phyloP scores from a whole-genome alignment of 148 eudicot genomes.

The Diospyros kaki region DNA sequence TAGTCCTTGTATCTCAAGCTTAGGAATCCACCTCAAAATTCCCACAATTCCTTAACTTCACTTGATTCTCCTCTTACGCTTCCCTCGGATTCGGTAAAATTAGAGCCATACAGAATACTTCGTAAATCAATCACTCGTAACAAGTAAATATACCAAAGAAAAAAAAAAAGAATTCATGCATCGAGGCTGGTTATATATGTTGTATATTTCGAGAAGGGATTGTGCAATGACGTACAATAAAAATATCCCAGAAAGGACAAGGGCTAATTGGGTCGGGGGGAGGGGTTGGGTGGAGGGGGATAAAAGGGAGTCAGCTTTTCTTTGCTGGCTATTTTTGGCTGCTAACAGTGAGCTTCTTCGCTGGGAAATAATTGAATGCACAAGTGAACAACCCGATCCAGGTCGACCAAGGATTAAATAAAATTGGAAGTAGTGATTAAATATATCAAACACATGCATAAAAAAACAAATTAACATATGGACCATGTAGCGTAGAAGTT shows the following conservation, averaged over 20 bases:
- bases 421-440: too few relatives aligned
- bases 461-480: too few relatives aligned
- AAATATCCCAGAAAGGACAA: too few relatives aligned
- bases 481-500: too few relatives aligned
- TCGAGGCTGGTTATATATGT: conserved; percentile 17
- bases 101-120: too few relatives aligned
- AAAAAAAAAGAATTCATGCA: conserved; percentile 14
- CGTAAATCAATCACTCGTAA: too few relatives aligned
- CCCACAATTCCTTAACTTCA: conserved; percentile 13
- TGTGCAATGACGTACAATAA: not conserved
- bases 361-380: conserved; percentile 3
- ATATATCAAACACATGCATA: too few relatives aligned
- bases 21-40: conserved; percentile 38
- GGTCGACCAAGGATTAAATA: not conserved
- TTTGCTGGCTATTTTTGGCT: conserved; percentile 15
- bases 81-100: conserved; percentile 12
- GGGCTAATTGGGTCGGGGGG: too few relatives aligned
- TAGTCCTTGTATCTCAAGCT: conserved; percentile 34
- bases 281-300: not conserved
- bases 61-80: conserved; percentile 8
- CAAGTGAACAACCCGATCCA: conserved; percentile 8
- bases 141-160: too few relatives aligned
- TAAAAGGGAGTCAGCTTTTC: conserved; percentile 24
- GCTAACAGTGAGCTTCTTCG: conserved; percentile 8
- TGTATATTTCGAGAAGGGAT: not conserved